Conservation (phyloP, 768 basidiomycete genomes). For the Lanmaoa rubissima region DNA sequence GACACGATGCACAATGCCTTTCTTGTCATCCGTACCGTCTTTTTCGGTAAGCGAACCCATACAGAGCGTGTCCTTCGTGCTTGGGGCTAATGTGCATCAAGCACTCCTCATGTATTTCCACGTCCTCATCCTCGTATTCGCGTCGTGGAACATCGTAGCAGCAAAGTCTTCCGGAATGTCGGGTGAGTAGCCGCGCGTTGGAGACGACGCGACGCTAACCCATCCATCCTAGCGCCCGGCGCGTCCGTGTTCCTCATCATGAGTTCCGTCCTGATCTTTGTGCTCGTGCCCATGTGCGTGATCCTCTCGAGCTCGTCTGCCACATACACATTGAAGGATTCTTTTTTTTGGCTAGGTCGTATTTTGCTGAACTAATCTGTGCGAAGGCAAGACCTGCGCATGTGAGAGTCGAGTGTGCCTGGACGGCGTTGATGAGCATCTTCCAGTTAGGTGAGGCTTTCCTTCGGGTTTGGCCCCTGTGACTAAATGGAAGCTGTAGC, state of each 20-base stretch:
- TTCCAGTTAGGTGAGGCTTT: constrained; percentile 50
- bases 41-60: constrained; percentile 46
- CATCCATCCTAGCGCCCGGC: constrained; percentile 38
- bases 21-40: constrained; percentile 52
- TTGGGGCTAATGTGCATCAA: constrained; percentile 10
- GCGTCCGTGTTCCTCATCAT: constrained; percentile 50
- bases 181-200: constrained; percentile 31
- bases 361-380: constrained; percentile 37
- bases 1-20: constrained; percentile 49
- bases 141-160: constrained; percentile 54
- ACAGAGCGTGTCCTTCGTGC: not conserved
- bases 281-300: constrained; percentile 34
- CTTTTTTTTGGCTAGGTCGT: constrained; percentile 19
- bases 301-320: not conserved
- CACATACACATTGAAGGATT: not conserved
- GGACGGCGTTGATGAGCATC: constrained; percentile 48
- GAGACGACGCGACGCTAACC: not conserved
- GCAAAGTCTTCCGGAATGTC: constrained; percentile 34
- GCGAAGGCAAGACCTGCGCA: constrained; percentile 39
- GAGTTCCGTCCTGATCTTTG: constrained; percentile 39
- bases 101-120: constrained; percentile 49
- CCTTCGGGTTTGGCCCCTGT: not conserved
- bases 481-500: constrained; percentile 32
- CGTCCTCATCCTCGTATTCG: constrained; percentile 51
- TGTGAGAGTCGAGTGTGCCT: constrained; percentile 53